Base-by-base conservation (phyloP, 352 stramenopile genomes). In the Poterioochromonas sp. region DNA sequence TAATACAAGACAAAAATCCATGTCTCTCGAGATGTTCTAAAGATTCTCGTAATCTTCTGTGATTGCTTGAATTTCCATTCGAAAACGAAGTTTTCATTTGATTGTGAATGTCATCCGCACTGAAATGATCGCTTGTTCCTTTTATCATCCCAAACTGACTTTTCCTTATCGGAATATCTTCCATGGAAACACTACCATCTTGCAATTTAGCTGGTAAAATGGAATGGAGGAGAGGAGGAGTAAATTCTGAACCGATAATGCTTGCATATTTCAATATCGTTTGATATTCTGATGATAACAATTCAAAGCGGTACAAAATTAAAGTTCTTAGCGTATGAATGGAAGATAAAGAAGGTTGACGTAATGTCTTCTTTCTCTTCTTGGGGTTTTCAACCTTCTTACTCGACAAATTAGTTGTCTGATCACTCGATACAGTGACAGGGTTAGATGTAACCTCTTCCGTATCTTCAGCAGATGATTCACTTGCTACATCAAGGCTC, bases 201-300 rank as follows among this genome's bases (percentile, higher is more conserved):
- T 15, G 15, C 47, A 26, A 15, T 15, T 26, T 15, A 58, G 47
- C 15, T 15, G 47, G 15, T 58, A 15, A 26, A 26, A 26, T 58
- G 15, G 47, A 26, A 58, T 58, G 15, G 47, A 58, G 15, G 47
- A 58, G 47, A 58, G 15, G 47, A 15, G 47, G 47, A 26, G 47
- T 58, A 29, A 71, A 71, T 71, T 71, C 32, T 20, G 41, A 44
- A 35, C 62, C 62, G 32, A 71, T 47, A 5, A 71, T 29, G 41
- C 62, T 71, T n/a, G 62, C 62, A 26, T n/a, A 35, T 44, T 43
- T 71, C 8, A 71, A 3, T 26, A 71, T 71, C n/a, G 12, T 12
- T 47, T 47, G 62, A 20, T 41, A 11, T 26, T 71, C 62, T 29
- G 32, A 22, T 47, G 34, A 22, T 47, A 71, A 43, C 32, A 35